Evolutionary conservation across 1,284 basidiomycete species (phyloP).

Genomic region (Ustanciosporium gigantosporum): DNA sequence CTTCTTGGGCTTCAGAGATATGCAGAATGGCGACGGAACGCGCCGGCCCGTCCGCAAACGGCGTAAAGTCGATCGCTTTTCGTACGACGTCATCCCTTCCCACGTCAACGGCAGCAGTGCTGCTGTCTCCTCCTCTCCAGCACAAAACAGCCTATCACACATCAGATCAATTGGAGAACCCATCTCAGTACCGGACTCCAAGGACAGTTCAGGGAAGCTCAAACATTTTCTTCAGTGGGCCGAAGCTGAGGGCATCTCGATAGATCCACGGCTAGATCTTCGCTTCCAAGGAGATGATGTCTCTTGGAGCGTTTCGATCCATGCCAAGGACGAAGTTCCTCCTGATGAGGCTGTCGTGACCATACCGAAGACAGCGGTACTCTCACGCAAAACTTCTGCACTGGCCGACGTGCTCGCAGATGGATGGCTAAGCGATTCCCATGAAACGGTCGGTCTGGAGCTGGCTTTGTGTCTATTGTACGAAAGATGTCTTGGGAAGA

Average conservation of each 20-base stretch:
- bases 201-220: no score
- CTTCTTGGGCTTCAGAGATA: no score
- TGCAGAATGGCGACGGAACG: no score
- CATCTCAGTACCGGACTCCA: no score
- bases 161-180: no score
- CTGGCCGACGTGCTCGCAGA: conserved; percentile 10
- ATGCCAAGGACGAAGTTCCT: conserved; percentile 5
- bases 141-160: no score
- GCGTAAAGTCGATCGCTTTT: no score
- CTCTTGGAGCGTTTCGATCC: conserved; percentile 22
- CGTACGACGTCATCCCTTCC: no score
- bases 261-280: conserved; percentile 10
- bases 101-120: no score
- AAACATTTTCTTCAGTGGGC: no score
- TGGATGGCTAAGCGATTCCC: conserved; percentile 14
- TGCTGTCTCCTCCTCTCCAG: no score
- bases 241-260: neutral
- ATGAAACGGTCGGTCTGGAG: conserved; percentile 24
- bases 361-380: conserved; percentile 34
- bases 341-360: conserved; percentile 11
- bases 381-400: conserved; percentile 29
- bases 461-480: conserved; percentile 48
- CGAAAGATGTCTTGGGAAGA: conserved; percentile 25
- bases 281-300: conserved; percentile 3
- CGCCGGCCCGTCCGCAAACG: no score